These are phyloP conservation scores for Nannochloris sp. DNA, from an alignment of 139 green algal species.

Conservation along the genomic window DNA sequence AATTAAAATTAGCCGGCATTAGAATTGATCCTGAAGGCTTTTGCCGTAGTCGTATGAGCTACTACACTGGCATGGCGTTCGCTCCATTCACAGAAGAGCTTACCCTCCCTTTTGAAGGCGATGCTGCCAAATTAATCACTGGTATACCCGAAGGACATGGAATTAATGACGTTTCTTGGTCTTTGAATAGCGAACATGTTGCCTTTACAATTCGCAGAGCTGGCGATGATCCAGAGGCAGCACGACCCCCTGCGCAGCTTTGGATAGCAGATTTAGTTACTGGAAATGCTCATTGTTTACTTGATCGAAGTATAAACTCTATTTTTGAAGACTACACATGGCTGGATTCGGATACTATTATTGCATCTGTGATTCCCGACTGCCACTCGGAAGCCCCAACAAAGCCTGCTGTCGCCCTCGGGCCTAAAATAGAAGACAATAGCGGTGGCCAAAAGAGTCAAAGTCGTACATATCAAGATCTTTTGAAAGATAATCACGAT, in stretches of 20 bases:
- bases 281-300: conserved; percentile 42
- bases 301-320: conserved; percentile 44
- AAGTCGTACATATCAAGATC: conserved; percentile 86
- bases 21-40: conserved; percentile 80
- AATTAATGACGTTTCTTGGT: conserved; percentile 80
- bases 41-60: conserved; percentile 66
- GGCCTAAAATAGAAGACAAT: conserved; percentile 82
- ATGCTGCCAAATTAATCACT: conserved; percentile 30
- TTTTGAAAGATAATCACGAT: conserved; percentile 87
- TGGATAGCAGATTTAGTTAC: conserved; percentile 79
- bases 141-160: conserved; percentile 62
- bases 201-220: conserved; percentile 77
- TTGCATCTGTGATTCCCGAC: conserved; percentile 53
- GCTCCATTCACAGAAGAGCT: conserved; percentile 29
- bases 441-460: conserved; percentile 60
- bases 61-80: conserved; percentile 48
- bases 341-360: conserved; percentile 76
- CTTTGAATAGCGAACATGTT: conserved; percentile 54
- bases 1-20: conserved; percentile 91
- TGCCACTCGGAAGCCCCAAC: conserved; percentile 19
- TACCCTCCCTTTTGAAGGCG: conserved; percentile 34
- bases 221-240: conserved; percentile 40
- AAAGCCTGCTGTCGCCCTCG: conserved; percentile 42
- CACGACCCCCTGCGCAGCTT: conserved; percentile 66
- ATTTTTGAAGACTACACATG: conserved; percentile 67